Evolutionary conservation across 2,329 filamentous ascomycete species (phyloP).

Genomic region (Keithomyces neogunnii): DNA sequence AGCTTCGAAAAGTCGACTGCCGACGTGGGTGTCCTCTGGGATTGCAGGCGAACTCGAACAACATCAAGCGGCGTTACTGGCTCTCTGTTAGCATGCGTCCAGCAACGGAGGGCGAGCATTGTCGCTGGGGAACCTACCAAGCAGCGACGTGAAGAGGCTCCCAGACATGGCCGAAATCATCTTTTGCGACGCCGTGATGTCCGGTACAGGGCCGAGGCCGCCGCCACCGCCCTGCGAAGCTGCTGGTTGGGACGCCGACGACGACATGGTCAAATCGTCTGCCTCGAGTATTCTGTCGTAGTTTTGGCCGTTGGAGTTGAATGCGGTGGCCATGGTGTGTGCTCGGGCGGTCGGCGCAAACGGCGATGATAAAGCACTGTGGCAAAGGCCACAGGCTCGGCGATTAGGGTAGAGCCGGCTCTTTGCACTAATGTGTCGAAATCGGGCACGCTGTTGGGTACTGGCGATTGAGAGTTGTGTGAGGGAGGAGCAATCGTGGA

Average conservation of each 20-base stretch:
- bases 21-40: slow-evolving; percentile 52
- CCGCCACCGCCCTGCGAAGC: slow-evolving; percentile 7
- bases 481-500: neutral
- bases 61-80: slow-evolving; percentile 92
- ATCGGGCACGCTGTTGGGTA: neutral
- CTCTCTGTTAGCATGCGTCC: slow-evolving; percentile 4
- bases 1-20: slow-evolving; percentile 47
- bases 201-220: slow-evolving; percentile 36
- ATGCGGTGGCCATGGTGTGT: slow-evolving; percentile 3
- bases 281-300: slow-evolving; percentile 18
- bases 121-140: slow-evolving; percentile 52
- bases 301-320: slow-evolving; percentile 14
- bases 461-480: neutral
- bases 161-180: slow-evolving; percentile 92
- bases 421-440: neutral
- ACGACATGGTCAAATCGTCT: slow-evolving; percentile 20
- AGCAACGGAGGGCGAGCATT: neutral
- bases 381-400: neutral
- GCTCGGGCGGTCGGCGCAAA: neutral
- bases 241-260: slow-evolving; percentile 8
- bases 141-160: slow-evolving; percentile 78
- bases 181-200: slow-evolving; percentile 78
- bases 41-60: slow-evolving; percentile 88
- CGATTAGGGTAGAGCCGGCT: slow-evolving; percentile 2
- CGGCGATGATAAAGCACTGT: neutral